Conservation (phyloP, 371 early-diverging fungal genomes). For the Lichtheimia corymbifera region DNA sequence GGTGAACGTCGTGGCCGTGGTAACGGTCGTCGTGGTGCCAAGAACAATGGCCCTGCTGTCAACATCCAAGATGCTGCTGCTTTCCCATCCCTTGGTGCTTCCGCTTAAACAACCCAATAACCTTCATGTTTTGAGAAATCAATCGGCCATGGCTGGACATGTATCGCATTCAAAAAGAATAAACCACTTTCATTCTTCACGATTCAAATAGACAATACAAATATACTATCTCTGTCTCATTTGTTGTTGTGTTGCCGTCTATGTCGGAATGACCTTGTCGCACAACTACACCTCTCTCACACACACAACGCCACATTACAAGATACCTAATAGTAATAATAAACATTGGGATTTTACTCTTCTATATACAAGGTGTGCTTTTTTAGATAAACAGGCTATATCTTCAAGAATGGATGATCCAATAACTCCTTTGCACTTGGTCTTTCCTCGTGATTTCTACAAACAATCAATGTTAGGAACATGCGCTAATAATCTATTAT, state of each 20-base stretch:
- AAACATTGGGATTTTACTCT: too few relatives aligned
- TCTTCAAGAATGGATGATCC: conserved; percentile 53
- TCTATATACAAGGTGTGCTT: too few relatives aligned
- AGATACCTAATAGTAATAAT: too few relatives aligned
- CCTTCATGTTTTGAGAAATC: conserved; percentile 9
- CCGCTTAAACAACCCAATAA: conserved; percentile 28
- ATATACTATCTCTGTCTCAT: not conserved
- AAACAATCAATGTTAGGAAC: not conserved
- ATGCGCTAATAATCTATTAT: not conserved
- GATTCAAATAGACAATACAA: conserved; percentile 1
- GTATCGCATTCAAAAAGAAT: conserved; percentile 6
- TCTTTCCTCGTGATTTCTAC: conserved; percentile 62
- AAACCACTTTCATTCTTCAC: conserved; percentile 7
- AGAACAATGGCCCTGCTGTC: conserved; percentile 53
- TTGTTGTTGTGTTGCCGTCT: not conserved
- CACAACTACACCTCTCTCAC: not conserved
- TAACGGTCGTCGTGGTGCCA: conserved; percentile 43
- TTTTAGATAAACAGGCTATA: not conserved
- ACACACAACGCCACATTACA: too few relatives aligned
- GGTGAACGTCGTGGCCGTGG: conserved; percentile 35
- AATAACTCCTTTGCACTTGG: conserved; percentile 62
- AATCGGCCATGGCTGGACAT: conserved; percentile 18
- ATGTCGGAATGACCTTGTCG: not conserved
- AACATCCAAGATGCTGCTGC: conserved; percentile 72
- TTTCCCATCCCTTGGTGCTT: conserved; percentile 76